phyloP scores from a whole-genome alignment of 768 basidiomycete genomes.

The Suillus lakei region DNA sequence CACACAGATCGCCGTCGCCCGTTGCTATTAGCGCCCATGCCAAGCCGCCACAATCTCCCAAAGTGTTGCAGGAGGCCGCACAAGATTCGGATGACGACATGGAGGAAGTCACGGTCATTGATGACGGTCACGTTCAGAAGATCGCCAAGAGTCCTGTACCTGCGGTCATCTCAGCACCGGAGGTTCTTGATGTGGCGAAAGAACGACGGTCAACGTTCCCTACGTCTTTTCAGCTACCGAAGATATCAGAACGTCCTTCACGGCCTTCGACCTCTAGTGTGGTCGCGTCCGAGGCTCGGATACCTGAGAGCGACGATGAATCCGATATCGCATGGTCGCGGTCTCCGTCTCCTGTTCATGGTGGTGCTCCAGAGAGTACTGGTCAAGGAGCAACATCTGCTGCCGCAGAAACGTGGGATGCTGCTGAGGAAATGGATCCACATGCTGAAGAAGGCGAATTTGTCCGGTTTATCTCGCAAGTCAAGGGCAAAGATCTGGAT shows the following conservation, averaged over 20 bases:
- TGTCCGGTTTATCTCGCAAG: slow-evolving; percentile 89
- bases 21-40: slow-evolving; percentile 7
- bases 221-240: slow-evolving; percentile 13
- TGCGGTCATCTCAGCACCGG: slow-evolving; percentile 16
- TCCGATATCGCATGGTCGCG: slow-evolving; percentile 43
- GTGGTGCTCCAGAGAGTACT: slow-evolving; percentile 4
- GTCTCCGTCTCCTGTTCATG: slow-evolving; percentile 38
- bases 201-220: background rate
- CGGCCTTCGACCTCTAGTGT: slow-evolving; percentile 18
- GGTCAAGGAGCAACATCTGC: slow-evolving; percentile 11
- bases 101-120: slow-evolving; percentile 37
- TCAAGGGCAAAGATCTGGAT: slow-evolving; percentile 85
- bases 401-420: slow-evolving; percentile 67
- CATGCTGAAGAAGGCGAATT: slow-evolving; percentile 86
- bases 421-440: slow-evolving; percentile 84
- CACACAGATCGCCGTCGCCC: slow-evolving; percentile 5
- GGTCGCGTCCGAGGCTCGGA: slow-evolving; percentile 3
- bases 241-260: slow-evolving; percentile 1
- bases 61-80: slow-evolving; percentile 8
- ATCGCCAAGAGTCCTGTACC: background rate
- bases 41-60: background rate
- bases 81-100: slow-evolving; percentile 41
- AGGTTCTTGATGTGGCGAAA: slow-evolving; percentile 16
- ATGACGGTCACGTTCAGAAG: background rate
- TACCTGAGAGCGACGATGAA: slow-evolving; percentile 27